Evolutionary conservation across 202 grass and related monocot genomes (phyloP), one percentile per base, ranked within the genome.

Genomic region (Schoenoplectus tabernaemontani): DNA sequence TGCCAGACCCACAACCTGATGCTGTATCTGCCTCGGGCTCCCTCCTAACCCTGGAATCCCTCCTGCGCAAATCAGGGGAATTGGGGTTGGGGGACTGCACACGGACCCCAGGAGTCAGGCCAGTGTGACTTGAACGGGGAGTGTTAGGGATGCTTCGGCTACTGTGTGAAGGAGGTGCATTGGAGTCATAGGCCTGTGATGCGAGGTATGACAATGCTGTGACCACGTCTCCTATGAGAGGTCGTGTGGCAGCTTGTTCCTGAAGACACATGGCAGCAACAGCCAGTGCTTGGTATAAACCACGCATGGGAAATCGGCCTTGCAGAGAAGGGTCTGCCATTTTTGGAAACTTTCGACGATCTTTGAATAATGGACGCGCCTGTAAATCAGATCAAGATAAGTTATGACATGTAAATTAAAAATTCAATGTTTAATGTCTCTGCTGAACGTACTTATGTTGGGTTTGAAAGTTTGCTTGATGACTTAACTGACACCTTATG

Each of bases 261-360:
- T 99, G 96, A 66, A 99, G 83, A 82, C 96, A 99, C 96, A 99
- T 99, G 50, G 96, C 96, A 22, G 96, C 96, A 86, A 99, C 89
- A 82, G 96, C 96, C 61, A 99, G 59, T 59, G 96, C 96, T 60
- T 99, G 96, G 76, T 99, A 99, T 22, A 99, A 83, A 26, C 96
- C 96, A 63, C 96, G 90, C 89, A 92, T 92, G 7, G 96, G 96
- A 64, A 89, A 99, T 58, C 64, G 79, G 13, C 88, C 88, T 85
- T 92, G 96, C 36, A 99, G 90, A 46, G 92, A 83, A 47, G 91
- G 96, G 57, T 99, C 96, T 9, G 90, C 96, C 96, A 99, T 99
- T 83, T 99, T 95, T n/a, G 92, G 92, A 50, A 99, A 99, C 41
- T 93, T 95, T 50, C 96, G 89, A 11, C 96, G 89, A 50, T 99